These are phyloP conservation scores for Yamadazyma kitorensis DNA, from an alignment of 805 yeast genomes.

Conservation along the genomic window DNA sequence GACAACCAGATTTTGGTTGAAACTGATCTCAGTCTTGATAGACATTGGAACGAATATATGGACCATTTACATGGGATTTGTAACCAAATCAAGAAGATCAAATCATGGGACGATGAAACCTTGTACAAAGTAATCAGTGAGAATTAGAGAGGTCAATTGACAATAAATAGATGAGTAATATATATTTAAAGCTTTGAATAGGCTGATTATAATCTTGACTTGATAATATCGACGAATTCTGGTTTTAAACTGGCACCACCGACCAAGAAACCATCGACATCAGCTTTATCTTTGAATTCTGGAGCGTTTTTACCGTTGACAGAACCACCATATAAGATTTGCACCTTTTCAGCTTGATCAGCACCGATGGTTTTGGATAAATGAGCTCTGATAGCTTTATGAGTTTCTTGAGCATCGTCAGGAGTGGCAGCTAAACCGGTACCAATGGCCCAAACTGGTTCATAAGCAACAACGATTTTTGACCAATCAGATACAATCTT, in stretches of 20 bases:
- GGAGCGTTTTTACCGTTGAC: constrained; percentile 93
- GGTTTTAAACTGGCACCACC: constrained; percentile 99
- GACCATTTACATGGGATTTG: constrained; percentile 21
- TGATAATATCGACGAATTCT: constrained; percentile 93
- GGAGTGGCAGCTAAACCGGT: constrained; percentile 99
- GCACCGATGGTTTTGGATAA: constrained; percentile 74
- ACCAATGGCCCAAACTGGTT: constrained; percentile 99
- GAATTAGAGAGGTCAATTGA: no score
- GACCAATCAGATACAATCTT: constrained; percentile 85
- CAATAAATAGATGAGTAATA: no score
- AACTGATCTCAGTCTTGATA: constrained; percentile 35
- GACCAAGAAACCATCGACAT: constrained; percentile 97
- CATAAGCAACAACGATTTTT: constrained; percentile 92
- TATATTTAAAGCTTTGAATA: no score
- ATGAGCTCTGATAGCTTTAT: constrained; percentile 81
- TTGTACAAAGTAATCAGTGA: no score
- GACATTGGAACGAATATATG: constrained; percentile 19
- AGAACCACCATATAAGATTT: constrained; percentile 98
- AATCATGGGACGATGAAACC: constrained; percentile 15
- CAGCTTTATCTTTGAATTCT: constrained; percentile 86
- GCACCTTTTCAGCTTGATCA: constrained; percentile 69
- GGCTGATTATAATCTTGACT: constrained; percentile 82
- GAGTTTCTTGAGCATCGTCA: constrained; percentile 95
- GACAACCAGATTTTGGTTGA: constrained; percentile 30
- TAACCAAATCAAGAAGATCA: constrained; percentile 12